Evolutionary conservation across 345 rosid genomes (phyloP), one percentile per base, ranked within the genome.

Genomic region (Linum usitatissimum): DNA sequence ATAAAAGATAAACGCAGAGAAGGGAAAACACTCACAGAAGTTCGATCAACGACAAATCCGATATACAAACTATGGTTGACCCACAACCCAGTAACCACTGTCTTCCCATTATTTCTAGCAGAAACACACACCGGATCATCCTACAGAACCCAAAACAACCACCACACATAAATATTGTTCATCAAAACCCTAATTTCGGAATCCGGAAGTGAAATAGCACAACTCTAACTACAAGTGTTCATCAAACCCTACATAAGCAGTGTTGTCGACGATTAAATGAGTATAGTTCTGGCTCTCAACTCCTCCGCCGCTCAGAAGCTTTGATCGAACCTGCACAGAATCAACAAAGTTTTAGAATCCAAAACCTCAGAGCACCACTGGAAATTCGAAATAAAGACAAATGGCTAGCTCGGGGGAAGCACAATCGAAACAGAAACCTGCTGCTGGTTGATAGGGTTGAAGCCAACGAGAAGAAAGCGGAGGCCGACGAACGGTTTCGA

Each of bases 101-200:
- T 77, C 64, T 86, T 94, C 48, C 96, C 89, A 63, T 79, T 80
- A 20, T 65, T 75, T 69, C 92, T 81, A 63, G 97, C 96, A 62
- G 85, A 72, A 42, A 72, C 82, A 71, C 96, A 90, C 17, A 70
- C 39, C n/a, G 97, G 84, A 81, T 90, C 96, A 66, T 90, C 96
- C 97, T 93, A 76, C 49, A 59, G 3, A 74, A 2, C 51, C 5
- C 1, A 45, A 45, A 45, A 10, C 49, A 15, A 14, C 2, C 1
- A 45, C 28, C 28, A 23, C 2, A 23, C 28, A 23, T 23, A 23
- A 23, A 23, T 23, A 23, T 23, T 23, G 28, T 23, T 23, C 28
- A 23, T 23, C 28, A 23, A 23, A 23, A 23, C 28, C 28, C 28
- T 23, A 23, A 57, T 48, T 21, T 8, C 38, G 31, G 51, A 66